A percentile compares a stretch with the other conserved stretches of the same genome.
These are phyloP conservation scores for Pseudoperonospora humuli DNA, from an alignment of 352 stramenopile species.

Conservation along the genomic window DNA sequence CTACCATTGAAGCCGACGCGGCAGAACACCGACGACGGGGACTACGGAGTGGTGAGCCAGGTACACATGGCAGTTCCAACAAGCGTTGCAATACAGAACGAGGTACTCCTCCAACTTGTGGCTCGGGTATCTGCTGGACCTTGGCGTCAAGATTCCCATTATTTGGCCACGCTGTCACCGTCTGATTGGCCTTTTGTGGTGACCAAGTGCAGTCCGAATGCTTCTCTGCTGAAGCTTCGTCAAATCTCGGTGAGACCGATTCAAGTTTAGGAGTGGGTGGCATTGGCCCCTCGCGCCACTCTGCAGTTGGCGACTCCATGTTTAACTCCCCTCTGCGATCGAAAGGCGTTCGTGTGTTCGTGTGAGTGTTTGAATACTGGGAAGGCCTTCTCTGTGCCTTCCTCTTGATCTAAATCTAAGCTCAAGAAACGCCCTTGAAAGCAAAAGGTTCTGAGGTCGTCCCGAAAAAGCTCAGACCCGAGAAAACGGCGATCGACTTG, in stretches of 20 bases:
- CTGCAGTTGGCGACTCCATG: conserved; percentile 15
- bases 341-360: conserved; percentile 17
- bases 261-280: conserved; percentile 19
- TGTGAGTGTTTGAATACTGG: conserved; percentile 26
- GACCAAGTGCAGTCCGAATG: conserved; percentile 20
- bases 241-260: conserved; percentile 11
- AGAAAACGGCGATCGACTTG: conserved; percentile 11
- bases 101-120: conserved; percentile 20
- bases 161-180: conserved; percentile 19
- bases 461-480: conserved; percentile 17
- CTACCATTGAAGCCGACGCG: conserved; percentile 18
- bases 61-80: conserved; percentile 7
- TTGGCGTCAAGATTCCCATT: conserved; percentile 7
- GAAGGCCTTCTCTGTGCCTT: conserved; percentile 1
- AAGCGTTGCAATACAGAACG: conserved; percentile 24
- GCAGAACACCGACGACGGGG: conserved; percentile 29
- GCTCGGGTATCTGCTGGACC: conserved; percentile 19
- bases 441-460: not conserved
- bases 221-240: conserved; percentile 10
- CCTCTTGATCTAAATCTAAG: conserved; percentile 11
- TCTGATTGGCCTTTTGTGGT: conserved; percentile 13
- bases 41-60: conserved; percentile 15
- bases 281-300: conserved; percentile 7
- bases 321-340: conserved; percentile 27
- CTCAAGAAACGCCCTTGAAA: conserved; percentile 14